phyloP scores from a whole-genome alignment of 1,139 yeast genomes.

The Groenewaldozyma sp. region DNA sequence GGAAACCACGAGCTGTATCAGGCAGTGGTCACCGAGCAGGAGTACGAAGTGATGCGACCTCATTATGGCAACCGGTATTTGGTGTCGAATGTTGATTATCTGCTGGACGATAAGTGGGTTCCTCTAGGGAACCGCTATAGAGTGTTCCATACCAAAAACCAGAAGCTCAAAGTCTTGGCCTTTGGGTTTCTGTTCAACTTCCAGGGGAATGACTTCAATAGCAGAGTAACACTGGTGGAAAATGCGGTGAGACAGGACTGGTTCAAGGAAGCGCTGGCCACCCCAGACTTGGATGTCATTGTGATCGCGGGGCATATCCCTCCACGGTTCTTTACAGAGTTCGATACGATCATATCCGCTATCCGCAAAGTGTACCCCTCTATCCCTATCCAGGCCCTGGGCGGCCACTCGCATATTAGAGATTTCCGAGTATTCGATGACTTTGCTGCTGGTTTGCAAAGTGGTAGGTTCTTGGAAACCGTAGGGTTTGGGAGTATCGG shows the following conservation, averaged over 20 bases:
- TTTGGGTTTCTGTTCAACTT: conserved; percentile 80
- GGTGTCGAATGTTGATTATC: conserved; percentile 71
- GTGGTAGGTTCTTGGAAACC: conserved; percentile 91
- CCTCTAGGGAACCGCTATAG: conserved; percentile 63
- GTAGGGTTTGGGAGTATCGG: conserved; percentile 74
- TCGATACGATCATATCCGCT: conserved; percentile 36
- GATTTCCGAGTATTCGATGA: conserved; percentile 68
- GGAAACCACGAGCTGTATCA: conserved; percentile 90
- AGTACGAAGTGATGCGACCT: conserved; percentile 49
- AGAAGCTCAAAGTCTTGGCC: conserved; percentile 47
- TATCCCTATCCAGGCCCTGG: conserved; percentile 71
- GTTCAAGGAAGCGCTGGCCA: conserved; percentile 48
- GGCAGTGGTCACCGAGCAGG: conserved; percentile 58
- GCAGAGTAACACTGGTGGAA: conserved; percentile 56
- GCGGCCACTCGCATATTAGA: conserved; percentile 91
- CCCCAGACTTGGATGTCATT: conserved; percentile 49
- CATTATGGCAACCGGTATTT: conserved; percentile 60
- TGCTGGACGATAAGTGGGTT: conserved; percentile 41
- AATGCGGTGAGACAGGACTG: conserved; percentile 51
- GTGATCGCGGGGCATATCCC: conserved; percentile 80
- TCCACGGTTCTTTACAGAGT: conserved; percentile 52
- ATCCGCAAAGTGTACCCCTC: conserved; percentile 53
- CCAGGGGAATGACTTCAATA: conserved; percentile 46
- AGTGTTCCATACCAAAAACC: conserved; percentile 54
- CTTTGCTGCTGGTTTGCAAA: conserved; percentile 66